Evolutionary conservation across 352 stramenopile species (phyloP), one percentile per base, ranked within the genome.

Genomic region (Peronospora farinosa): DNA sequence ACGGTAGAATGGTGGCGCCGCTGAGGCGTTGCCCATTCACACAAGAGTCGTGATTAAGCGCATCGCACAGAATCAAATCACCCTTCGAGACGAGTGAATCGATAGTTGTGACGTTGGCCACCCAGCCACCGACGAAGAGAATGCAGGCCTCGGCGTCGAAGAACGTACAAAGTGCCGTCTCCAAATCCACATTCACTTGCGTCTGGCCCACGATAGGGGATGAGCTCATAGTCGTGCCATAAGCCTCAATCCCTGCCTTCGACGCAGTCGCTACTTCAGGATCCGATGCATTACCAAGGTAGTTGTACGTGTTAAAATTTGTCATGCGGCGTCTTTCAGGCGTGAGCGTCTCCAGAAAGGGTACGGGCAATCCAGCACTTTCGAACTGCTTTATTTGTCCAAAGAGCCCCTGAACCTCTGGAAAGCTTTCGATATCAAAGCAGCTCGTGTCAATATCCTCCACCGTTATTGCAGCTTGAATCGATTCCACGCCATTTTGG

Each of bases 261-360:
- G 74, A 76, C 15, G 72, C 78, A 44, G 61, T 57, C 13, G 67
- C 67, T 11, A 88, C 75, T 17, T 67, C 59, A 11, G 55, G 47
- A 58, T 88, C 67, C 21, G 69, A 80, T 2, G 80, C 77, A 40
- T 89, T 84, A 15, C 80, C 80, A 12, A 91, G 66, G 51, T 91
- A 91, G 51, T 91, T 91, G 69, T 91, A 91, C 39, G 80, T 89
- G 66, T 89, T 89, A 60, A 88, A 89, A 73, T 92, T 92, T 21
- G 77, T 68, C 72, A 85, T 85, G 37, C 72, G 65, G 10, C 77
- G 69, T 63, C 84, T 88, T 47, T 81, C 76, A 1, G 73, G 55
- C 21, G 77, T 88, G 4, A 91, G 57, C 19, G 73, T 77, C 39
- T 91, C 79, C 35, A 91, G 57, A 41, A 73, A 91, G 40, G 77